phyloP scores from a whole-genome alignment of 2,329 filamentous ascomycete species.

The Ophiostoma pallidulum region DNA sequence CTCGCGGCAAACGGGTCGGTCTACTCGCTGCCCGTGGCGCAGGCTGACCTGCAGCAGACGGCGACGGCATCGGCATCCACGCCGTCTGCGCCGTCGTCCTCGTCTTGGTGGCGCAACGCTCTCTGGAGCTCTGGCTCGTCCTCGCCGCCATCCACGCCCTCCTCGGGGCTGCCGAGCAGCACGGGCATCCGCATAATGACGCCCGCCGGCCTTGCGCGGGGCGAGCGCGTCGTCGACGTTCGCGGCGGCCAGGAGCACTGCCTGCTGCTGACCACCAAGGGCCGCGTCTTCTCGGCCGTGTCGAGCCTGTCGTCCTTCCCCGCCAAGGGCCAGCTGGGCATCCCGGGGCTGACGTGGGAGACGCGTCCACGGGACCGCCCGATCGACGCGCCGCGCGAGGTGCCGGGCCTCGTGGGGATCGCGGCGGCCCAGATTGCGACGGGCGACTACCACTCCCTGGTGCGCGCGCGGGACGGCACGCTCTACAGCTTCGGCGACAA shows the following conservation, averaged over 20 bases:
- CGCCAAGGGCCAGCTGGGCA: slow-evolving; percentile 73
- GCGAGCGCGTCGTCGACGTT: slow-evolving; percentile 66
- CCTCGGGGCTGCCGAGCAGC: too few relatives aligned
- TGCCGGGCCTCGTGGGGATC: slow-evolving; percentile 60
- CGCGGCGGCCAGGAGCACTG: slow-evolving; percentile 77
- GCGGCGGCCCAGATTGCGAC: slow-evolving; percentile 66
- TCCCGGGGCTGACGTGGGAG: slow-evolving; percentile 72
- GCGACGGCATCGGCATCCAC: neutral
- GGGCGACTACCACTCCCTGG: slow-evolving; percentile 80
- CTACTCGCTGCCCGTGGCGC: slow-evolving; percentile 74
- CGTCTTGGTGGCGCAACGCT: slow-evolving; percentile 52
- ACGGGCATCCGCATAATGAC: slow-evolving; percentile 61
- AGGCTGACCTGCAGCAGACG: slow-evolving; percentile 52
- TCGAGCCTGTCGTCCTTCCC: slow-evolving; percentile 72
- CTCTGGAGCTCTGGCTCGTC: slow-evolving; percentile 49
- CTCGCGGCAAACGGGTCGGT: slow-evolving; percentile 66
- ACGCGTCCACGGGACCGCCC: slow-evolving; percentile 65
- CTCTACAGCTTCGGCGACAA: slow-evolving; percentile 91
- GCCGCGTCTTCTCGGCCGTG: slow-evolving; percentile 82
- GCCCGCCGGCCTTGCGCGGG: slow-evolving; percentile 53
- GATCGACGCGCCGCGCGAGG: slow-evolving; percentile 75
- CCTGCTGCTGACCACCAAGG: slow-evolving; percentile 72
- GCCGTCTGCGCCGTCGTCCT: slow-evolving; percentile 19
- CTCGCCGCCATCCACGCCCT: neutral
- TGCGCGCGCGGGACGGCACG: slow-evolving; percentile 63